A percentile compares a stretch with the other conserved stretches of the same genome.
Conservation (phyloP, 768 basidiomycete species). For the Tephrocybe sp. region DNA sequence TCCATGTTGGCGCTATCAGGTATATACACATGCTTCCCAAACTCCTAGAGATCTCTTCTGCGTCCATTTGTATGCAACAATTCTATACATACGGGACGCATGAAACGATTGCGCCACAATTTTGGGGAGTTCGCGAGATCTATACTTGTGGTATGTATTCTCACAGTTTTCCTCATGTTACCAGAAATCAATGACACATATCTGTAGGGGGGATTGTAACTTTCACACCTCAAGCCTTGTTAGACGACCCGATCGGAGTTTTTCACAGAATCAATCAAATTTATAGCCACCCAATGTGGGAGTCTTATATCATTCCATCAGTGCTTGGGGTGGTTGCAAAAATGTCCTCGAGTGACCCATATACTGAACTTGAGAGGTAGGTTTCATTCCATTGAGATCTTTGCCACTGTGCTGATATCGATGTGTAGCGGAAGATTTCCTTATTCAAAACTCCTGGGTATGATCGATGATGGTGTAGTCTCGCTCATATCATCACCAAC, state of each 20-base stretch:
- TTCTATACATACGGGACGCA: slow-evolving; percentile 75
- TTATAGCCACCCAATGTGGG: slow-evolving; percentile 65
- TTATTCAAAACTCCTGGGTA: slow-evolving; percentile 38
- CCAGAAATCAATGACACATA: background rate
- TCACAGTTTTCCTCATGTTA: background rate
- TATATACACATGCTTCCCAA: slow-evolving; percentile 48
- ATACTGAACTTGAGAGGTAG: slow-evolving; percentile 40
- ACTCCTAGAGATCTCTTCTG: slow-evolving; percentile 46
- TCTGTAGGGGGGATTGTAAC: slow-evolving; percentile 68
- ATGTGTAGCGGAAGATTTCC: slow-evolving; percentile 39
- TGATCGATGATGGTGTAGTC: slow-evolving; percentile 58
- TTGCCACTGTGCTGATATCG: background rate
- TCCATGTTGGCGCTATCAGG: slow-evolving; percentile 61
- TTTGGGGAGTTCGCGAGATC: slow-evolving; percentile 65
- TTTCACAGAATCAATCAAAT: slow-evolving; percentile 50
- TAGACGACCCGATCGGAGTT: slow-evolving; percentile 50
- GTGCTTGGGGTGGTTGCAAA: slow-evolving; percentile 55
- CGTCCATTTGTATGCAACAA: slow-evolving; percentile 41
- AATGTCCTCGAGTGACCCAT: slow-evolving; percentile 38
- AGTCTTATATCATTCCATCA: slow-evolving; percentile 63
- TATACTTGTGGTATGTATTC: slow-evolving; percentile 60
- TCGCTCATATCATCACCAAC: slow-evolving; percentile 40
- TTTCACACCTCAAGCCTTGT: slow-evolving; percentile 64
- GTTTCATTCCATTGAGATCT: slow-evolving; percentile 13
- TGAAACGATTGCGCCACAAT: slow-evolving; percentile 44